Conservation (phyloP, 116 monocot species). For the Dioscorea cayenensis region DNA sequence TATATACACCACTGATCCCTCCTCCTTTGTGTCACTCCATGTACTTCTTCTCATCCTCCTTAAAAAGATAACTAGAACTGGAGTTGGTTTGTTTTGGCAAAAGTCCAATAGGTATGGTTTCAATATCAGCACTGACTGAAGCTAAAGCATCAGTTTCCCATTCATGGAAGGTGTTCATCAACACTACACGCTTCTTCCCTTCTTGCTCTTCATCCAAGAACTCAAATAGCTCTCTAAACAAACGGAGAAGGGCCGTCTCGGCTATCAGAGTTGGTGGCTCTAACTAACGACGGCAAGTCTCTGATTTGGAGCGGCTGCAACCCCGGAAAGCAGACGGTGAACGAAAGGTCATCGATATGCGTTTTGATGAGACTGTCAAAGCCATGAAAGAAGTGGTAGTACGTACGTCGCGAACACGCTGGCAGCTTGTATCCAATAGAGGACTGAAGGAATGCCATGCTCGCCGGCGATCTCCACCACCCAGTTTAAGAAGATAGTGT, state of each 20-base stretch:
- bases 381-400: slow-evolving; percentile 60
- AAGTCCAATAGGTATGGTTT: slow-evolving; percentile 28
- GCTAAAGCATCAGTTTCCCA: slow-evolving; percentile 26
- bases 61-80: slow-evolving; percentile 17
- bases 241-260: not conserved
- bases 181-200: slow-evolving; percentile 17
- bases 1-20: slow-evolving; percentile 45
- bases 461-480: slow-evolving; percentile 25
- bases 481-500: slow-evolving; percentile 35
- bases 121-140: not conserved
- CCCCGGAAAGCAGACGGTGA: slow-evolving; percentile 19
- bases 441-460: slow-evolving; percentile 15
- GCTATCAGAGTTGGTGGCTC: not conserved
- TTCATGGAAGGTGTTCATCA: slow-evolving; percentile 55
- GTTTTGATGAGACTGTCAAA: slow-evolving; percentile 16
- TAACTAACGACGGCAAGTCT: slow-evolving; percentile 47
- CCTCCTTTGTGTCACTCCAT: slow-evolving; percentile 31
- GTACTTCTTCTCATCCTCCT: slow-evolving; percentile 19
- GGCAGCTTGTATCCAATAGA: slow-evolving; percentile 62
- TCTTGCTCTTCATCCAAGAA: slow-evolving; percentile 5
- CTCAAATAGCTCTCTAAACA: slow-evolving; percentile 15
- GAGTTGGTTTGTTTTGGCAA: not conserved
- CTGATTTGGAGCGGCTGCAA: slow-evolving; percentile 25
- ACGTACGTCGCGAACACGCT: slow-evolving; percentile 37
- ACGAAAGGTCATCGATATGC: slow-evolving; percentile 13